phyloP scores from a whole-genome alignment of 2,329 filamentous ascomycete genomes.

The Ophiostoma ips region DNA sequence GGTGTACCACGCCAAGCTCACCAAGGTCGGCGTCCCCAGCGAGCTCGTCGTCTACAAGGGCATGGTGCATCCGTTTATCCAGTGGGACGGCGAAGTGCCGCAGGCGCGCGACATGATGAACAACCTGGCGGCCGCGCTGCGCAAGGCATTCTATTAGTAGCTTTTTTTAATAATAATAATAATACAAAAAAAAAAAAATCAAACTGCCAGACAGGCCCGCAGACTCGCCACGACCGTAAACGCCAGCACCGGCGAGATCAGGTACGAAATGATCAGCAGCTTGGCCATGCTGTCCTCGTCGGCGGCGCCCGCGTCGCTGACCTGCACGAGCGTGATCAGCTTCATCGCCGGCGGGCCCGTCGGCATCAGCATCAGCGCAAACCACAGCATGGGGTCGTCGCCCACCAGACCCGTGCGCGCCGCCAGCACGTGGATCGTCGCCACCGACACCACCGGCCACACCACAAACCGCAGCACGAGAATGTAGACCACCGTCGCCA shows the following conservation, averaged over 20 bases:
- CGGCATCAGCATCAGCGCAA: conserved; percentile 37
- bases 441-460: conserved; percentile 44
- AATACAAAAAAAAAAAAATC: background rate
- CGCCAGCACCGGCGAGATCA: conserved; percentile 24
- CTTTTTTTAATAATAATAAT: background rate
- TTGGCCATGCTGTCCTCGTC: conserved; percentile 30
- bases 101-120: conserved; percentile 2
- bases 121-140: background rate
- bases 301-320: conserved; percentile 25
- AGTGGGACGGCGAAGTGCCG: conserved; percentile 9
- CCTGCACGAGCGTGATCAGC: conserved; percentile 30
- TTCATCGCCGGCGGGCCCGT: conserved; percentile 34
- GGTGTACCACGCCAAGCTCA: conserved; percentile 6
- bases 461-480: conserved; percentile 43
- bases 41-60: conserved; percentile 5
- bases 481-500: conserved; percentile 35
- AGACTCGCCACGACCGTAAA: conserved; percentile 24
- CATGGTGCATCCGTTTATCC: conserved; percentile 9
- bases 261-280: conserved; percentile 26
- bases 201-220: conserved; percentile 18
- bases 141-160: background rate
- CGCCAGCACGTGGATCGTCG: conserved; percentile 39
- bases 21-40: background rate
- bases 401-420: conserved; percentile 35
- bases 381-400: conserved; percentile 51